Evolutionary conservation across 208 protist genomes (phyloP), one percentile per base, ranked within the genome.

Genomic region (Trypanosoma melophagium): DNA sequence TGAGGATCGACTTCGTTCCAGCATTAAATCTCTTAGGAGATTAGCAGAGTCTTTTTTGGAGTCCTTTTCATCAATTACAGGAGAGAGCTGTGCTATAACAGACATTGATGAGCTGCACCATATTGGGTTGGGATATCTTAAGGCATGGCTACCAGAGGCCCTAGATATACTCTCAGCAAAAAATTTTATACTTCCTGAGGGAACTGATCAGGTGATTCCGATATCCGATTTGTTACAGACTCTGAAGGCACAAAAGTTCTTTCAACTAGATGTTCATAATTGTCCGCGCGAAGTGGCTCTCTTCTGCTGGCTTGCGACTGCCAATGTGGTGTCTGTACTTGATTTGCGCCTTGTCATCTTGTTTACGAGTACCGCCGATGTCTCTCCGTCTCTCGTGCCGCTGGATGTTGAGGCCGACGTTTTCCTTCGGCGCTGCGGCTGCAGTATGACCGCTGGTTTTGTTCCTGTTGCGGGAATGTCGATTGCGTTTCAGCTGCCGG

Each of bases 71-170:
- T 62, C 60, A 21, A 21, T 54, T 70, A 22, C n/a, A 21, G 28
- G 40, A 14, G 60, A 45, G 14, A 45, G 24, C 13, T 60, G 49
- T 51, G 21, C 17, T 10, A 17, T 25, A 25, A 24, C 24, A 0
- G 53, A 66, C 19, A 59, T 40, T 5, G 65, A 50, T 40, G 44
- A 49, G 16, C 21, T 77, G 13, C 49, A 57, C 22, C 53, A 58
- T 40, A 61, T 69, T 42, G 69, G 52, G 12, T 21, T 67, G 22
- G 71, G 71, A 10, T 81, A 74, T 58, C 50, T 71, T n/a, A 69
- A 49, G 47, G 56, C 65, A 21, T 81, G 76, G 76, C 50, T 81
- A 4, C 71, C 76, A 14, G 67, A 55, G 31, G 63, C 68, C 5
- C n/a, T 81, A 2, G 71, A 62, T 54, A 31, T 31, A 9, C 53